A percentile compares a stretch with the other conserved stretches of the same genome.
These are phyloP conservation scores for Raphanus hybrid DNA, from an alignment of 441 rosid species.

Conservation along the genomic window DNA sequence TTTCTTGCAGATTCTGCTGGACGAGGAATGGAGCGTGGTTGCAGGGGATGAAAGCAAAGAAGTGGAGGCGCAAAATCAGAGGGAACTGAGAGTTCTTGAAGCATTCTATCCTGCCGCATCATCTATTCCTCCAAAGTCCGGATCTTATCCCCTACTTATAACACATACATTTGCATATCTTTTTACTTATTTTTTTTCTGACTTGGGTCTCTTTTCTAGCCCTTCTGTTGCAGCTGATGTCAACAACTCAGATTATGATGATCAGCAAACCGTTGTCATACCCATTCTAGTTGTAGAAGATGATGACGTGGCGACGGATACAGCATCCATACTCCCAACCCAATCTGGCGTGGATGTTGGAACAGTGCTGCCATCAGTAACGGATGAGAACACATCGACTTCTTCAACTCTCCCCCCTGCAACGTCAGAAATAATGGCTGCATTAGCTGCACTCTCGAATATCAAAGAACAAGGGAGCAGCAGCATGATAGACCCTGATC, in stretches of 20 bases:
- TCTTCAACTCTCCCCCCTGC: slow-evolving; percentile 49
- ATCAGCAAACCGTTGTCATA: slow-evolving; percentile 56
- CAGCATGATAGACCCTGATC: slow-evolving; percentile 70
- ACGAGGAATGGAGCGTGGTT: slow-evolving; percentile 66
- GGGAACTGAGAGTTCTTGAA: slow-evolving; percentile 85
- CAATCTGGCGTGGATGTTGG: slow-evolving; percentile 44
- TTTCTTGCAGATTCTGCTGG: slow-evolving; percentile 57
- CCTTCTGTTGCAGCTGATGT: slow-evolving; percentile 58
- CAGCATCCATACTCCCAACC: slow-evolving; percentile 47
- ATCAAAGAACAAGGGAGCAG: slow-evolving; percentile 61
- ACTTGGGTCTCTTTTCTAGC: slow-evolving; percentile 47
- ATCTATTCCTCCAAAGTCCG: slow-evolving; percentile 76
- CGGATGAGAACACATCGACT: slow-evolving; percentile 42
- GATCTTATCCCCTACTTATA: slow-evolving; percentile 26
- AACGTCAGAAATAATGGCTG: slow-evolving; percentile 53
- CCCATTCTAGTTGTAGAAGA: slow-evolving; percentile 92
- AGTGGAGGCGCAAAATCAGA: slow-evolving; percentile 60
- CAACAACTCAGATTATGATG: slow-evolving; percentile 50
- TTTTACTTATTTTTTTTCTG: slow-evolving; percentile 15
- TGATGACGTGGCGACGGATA: slow-evolving; percentile 60
- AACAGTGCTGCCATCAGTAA: slow-evolving; percentile 50
- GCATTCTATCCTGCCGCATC: slow-evolving; percentile 82
- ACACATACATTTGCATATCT: slow-evolving; percentile 4
- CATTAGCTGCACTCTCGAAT: slow-evolving; percentile 68
- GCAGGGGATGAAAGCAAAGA: slow-evolving; percentile 86